Conservation (phyloP, 2,329 filamentous ascomycete genomes). For the Colletotrichum viniferum region DNA sequence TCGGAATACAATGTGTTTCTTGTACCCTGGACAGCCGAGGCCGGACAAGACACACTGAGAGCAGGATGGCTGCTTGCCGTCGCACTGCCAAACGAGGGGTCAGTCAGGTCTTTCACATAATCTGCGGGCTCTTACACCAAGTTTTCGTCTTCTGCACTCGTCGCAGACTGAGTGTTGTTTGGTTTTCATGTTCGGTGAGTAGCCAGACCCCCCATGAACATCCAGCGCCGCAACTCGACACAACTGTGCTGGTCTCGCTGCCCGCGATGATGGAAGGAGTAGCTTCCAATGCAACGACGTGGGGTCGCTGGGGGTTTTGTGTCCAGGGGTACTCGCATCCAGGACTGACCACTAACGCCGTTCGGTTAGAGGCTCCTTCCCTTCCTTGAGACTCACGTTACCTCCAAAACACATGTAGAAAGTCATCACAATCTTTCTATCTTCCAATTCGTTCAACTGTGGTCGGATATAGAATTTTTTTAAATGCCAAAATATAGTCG, state of each 20-base stretch:
- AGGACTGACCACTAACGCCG: background rate
- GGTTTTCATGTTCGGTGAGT: background rate
- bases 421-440: background rate
- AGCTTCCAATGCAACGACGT: background rate
- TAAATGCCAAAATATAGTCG: too few species aligned
- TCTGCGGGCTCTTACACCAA: background rate
- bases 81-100: constrained; percentile 23
- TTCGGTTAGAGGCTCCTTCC: background rate
- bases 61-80: constrained; percentile 28
- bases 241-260: background rate
- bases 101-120: background rate
- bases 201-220: background rate
- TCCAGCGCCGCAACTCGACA: background rate
- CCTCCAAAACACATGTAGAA: background rate
- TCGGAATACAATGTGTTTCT: constrained; percentile 28
- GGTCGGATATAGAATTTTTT: background rate
- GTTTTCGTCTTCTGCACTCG: background rate
- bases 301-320: background rate
- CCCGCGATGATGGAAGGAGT: background rate
- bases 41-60: constrained; percentile 25
- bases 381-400: background rate
- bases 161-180: background rate
- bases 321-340: background rate
- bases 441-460: rapidly evolving
- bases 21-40: constrained; percentile 27